Evolutionary conservation across 768 basidiomycete species (phyloP), one percentile per base, ranked within the genome.

Genomic region (Cystobasidium onofrii): DNA sequence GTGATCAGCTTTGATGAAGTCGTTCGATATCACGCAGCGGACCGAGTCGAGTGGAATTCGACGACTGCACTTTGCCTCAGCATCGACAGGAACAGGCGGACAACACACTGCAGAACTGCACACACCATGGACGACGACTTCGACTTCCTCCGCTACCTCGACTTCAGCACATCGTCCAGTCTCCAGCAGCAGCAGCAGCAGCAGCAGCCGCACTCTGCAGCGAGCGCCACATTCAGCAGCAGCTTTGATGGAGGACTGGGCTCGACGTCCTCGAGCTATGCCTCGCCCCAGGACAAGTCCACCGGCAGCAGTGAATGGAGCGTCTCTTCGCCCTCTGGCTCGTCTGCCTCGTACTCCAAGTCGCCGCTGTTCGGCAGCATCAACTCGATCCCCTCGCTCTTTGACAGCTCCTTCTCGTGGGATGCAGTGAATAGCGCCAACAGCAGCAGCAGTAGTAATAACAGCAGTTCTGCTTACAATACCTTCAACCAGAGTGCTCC

Each of bases 81-180:
- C 46, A 50, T 20, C 10, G 15, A 50, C 46, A 50, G 33, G n/a
- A 60, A 60, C 57, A 29, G 23, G 6, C 20, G 13, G 6, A 12
- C 9, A 60, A 29, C 15, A 29, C 25, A 60, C 57, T 29, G 57
- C 57, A 39, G 39, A 39, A 15, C 7, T 60, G 27, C 33, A 29
- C 25, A 17, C 27, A 12, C 6, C 4, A 67, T 67, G 65, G 65
- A 67, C 4, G 50, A 36, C 27, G 69, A 71, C 23, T 71, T 71
- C 52, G 69, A 71, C 55, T 71, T 71, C 54, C 69, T 71, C 55
- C 50, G 55, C 54, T 71, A 71, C 41, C 54, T 71, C 52, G 69
- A 71, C 69, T 60, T 60, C 33, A 31, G 50, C 39, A 43, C 36
- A 10, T 12, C 61, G 33, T 25, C 41, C 39, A 43, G 39, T 13